A percentile compares a stretch with the other conserved stretches of the same genome.
phyloP scores from a whole-genome alignment of 192 early-diverging fungal genomes.

The Entomortierella beljakovae region DNA sequence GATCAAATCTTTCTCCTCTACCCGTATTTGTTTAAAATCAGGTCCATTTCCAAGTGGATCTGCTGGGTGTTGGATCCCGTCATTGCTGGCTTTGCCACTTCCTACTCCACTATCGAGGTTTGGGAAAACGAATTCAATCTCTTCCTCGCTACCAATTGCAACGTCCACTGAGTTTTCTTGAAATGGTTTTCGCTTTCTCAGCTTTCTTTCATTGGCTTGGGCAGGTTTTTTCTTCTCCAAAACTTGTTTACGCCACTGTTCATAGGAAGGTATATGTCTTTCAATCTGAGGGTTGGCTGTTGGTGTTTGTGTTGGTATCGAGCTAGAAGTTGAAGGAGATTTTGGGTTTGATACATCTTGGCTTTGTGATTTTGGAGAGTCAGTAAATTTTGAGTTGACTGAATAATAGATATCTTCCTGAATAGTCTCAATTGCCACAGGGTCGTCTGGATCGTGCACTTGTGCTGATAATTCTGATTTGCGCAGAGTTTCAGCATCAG shows the following conservation, averaged over 20 bases:
- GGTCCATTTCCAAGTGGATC: constrained; percentile 35
- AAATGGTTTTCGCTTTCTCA: constrained; percentile 42
- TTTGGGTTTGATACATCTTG: neutral
- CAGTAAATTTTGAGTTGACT: neutral
- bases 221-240: constrained; percentile 39
- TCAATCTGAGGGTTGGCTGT: constrained; percentile 6
- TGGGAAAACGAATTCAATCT: constrained; percentile 41
- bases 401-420: neutral
- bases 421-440: constrained; percentile 6
- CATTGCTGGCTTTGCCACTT: constrained; percentile 18
- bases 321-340: neutral
- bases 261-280: constrained; percentile 42
- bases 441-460: neutral
- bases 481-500: neutral
- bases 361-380: neutral
- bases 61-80: constrained; percentile 16
- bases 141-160: constrained; percentile 45
- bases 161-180: constrained; percentile 47
- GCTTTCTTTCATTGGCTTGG: constrained; percentile 36
- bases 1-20: constrained; percentile 21
- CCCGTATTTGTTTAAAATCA: constrained; percentile 14
- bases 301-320: constrained; percentile 5
- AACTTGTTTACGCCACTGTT: constrained; percentile 51
- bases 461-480: neutral
- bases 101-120: constrained; percentile 29